These are phyloP conservation scores for Termitomyces eurrhizus DNA, from an alignment of 768 basidiomycete genomes.

Conservation along the genomic window DNA sequence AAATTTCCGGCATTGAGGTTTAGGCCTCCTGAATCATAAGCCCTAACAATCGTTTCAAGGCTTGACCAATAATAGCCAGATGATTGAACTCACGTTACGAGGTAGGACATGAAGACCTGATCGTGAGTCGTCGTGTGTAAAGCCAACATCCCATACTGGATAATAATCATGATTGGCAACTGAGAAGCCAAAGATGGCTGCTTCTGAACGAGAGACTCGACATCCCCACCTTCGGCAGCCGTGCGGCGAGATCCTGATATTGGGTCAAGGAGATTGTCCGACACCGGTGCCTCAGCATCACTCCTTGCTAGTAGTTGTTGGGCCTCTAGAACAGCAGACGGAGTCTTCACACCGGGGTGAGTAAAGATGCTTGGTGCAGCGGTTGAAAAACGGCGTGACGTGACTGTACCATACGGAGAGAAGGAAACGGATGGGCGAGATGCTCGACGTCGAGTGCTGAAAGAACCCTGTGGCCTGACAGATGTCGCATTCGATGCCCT, in stretches of 20 bases:
- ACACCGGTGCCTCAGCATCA: constrained; percentile 27
- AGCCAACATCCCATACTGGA: constrained; percentile 88
- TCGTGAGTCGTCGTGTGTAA: constrained; percentile 88
- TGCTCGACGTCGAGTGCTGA: constrained; percentile 29
- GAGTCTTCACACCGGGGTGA: constrained; percentile 78
- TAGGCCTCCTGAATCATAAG: constrained; percentile 83
- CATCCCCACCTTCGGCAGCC: constrained; percentile 20
- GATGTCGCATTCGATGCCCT: constrained; percentile 26
- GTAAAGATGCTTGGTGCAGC: constrained; percentile 75
- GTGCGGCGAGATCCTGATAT: constrained; percentile 46
- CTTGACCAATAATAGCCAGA: not conserved
- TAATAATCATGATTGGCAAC: constrained; percentile 79
- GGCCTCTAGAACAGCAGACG: constrained; percentile 71
- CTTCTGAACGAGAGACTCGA: constrained; percentile 46
- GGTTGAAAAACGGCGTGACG: constrained; percentile 53
- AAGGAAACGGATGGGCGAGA: constrained; percentile 32
- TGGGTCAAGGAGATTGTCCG: constrained; percentile 41
- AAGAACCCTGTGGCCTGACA: constrained; percentile 21
- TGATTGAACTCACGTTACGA: constrained; percentile 65
- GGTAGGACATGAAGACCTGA: constrained; percentile 88
- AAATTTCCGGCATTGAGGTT: constrained; percentile 90
- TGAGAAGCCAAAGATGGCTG: constrained; percentile 65
- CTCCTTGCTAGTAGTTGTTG: constrained; percentile 52
- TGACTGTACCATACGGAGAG: constrained; percentile 30
- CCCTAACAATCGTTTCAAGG: constrained; percentile 36